A percentile compares a stretch with the other conserved stretches of the same genome.
These are phyloP conservation scores for Termitomyces sp. DNA, from an alignment of 768 basidiomycete species.

Conservation along the genomic window DNA sequence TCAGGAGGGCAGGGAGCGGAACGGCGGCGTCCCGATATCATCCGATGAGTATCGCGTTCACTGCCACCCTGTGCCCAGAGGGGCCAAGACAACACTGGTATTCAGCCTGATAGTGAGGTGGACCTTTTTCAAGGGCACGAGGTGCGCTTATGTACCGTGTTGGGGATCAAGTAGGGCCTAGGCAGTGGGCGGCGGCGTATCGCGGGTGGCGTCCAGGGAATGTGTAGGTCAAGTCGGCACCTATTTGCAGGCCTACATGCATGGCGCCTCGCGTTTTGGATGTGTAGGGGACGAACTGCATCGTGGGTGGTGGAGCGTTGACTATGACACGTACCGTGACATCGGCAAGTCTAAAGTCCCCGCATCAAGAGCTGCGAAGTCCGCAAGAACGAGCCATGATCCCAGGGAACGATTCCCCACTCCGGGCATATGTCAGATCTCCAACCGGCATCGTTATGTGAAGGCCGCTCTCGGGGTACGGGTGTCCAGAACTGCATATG, in stretches of 20 bases:
- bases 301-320: background rate
- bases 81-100: background rate
- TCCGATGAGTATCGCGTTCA: background rate
- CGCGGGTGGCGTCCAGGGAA: background rate
- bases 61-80: background rate
- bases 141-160: background rate
- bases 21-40: background rate
- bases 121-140: background rate
- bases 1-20: background rate
- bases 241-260: background rate
- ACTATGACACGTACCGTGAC: background rate
- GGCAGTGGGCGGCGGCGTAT: background rate
- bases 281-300: background rate
- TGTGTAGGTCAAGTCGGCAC: background rate
- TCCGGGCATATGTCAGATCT: background rate
- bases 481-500: no score
- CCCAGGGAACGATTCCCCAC: background rate
- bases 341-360: background rate
- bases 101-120: background rate
- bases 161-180: background rate
- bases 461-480: background rate
- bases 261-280: background rate
- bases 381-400: background rate
- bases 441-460: background rate
- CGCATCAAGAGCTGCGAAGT: background rate